These are phyloP conservation scores for Amphicarpaea edgeworthii DNA, from an alignment of 306 rosid genomes.

Conservation along the genomic window DNA sequence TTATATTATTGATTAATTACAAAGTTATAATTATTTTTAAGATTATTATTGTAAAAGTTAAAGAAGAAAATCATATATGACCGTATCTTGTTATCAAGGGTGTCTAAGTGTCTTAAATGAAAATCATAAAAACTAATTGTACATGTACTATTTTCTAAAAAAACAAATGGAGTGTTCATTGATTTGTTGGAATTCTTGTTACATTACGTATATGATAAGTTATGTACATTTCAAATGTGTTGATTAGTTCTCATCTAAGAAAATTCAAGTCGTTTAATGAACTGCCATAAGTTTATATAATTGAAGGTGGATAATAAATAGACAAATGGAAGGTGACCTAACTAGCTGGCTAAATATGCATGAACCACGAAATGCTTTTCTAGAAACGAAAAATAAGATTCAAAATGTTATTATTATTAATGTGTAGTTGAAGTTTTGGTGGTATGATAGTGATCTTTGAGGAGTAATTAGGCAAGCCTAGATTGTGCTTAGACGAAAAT, in stretches of 20 bases:
- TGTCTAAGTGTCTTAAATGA: no score
- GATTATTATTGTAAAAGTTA: no score
- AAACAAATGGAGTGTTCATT: neutral
- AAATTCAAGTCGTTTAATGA: neutral
- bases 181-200: neutral
- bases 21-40: no score
- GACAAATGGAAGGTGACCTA: neutral
- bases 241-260: neutral
- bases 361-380: neutral
- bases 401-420: neutral
- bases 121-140: no score
- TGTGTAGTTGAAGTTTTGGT: neutral
- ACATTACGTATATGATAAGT: neutral
- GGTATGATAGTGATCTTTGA: neutral
- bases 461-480: neutral
- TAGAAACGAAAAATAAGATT: neutral
- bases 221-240: neutral
- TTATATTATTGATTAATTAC: no score
- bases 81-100: no score
- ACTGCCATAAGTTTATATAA: neutral
- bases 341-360: neutral
- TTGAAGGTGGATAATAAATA: neutral
- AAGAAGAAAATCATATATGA: no score
- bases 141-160: no score
- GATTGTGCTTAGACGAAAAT: neutral